Conservation (phyloP, 176 grass and related monocot species). For the Poa annua region DNA sequence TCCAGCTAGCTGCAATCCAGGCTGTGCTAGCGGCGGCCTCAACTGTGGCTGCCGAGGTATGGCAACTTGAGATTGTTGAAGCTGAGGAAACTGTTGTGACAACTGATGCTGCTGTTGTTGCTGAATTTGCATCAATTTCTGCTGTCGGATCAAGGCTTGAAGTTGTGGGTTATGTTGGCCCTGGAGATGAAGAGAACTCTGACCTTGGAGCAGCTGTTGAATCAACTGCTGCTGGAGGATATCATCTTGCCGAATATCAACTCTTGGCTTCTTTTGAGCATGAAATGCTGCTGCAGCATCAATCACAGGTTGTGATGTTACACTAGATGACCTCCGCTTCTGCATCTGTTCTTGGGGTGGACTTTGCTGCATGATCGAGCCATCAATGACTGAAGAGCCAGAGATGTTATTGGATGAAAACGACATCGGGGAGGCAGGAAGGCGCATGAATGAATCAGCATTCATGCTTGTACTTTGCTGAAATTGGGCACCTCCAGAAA, state of each 20-base stretch:
- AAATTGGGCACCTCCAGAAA: slow-evolving; percentile 81
- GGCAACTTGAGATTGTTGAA: slow-evolving; percentile 59
- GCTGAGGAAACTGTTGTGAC: slow-evolving; percentile 75
- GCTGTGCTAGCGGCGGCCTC: slow-evolving; percentile 58
- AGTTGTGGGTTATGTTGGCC: slow-evolving; percentile 74
- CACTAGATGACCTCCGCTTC: slow-evolving; percentile 78
- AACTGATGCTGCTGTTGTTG: slow-evolving; percentile 76
- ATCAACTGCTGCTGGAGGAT: slow-evolving; percentile 71
- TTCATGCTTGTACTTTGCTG: slow-evolving; percentile 89
- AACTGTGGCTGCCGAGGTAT: slow-evolving; percentile 65
- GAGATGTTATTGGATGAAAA: slow-evolving; percentile 99
- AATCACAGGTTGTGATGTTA: slow-evolving; percentile 78
- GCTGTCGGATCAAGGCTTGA: slow-evolving; percentile 82
- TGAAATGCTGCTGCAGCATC: slow-evolving; percentile 47
- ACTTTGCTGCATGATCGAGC: slow-evolving; percentile 84
- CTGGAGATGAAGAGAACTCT: slow-evolving; percentile 60
- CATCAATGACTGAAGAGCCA: slow-evolving; percentile 90
- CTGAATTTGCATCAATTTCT: slow-evolving; percentile 67
- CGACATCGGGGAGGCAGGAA: slow-evolving; percentile 97
- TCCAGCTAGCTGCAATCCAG: slow-evolving; percentile 57
- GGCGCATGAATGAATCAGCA: slow-evolving; percentile 82
- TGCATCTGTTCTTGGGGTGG: slow-evolving; percentile 74
- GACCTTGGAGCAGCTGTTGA: slow-evolving; percentile 72
- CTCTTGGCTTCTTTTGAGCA: slow-evolving; percentile 78
- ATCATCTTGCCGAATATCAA: slow-evolving; percentile 75